These are phyloP conservation scores for Aspergillus coremiiformis DNA, from an alignment of 495 filamentous ascomycete genomes.

Conservation along the genomic window DNA sequence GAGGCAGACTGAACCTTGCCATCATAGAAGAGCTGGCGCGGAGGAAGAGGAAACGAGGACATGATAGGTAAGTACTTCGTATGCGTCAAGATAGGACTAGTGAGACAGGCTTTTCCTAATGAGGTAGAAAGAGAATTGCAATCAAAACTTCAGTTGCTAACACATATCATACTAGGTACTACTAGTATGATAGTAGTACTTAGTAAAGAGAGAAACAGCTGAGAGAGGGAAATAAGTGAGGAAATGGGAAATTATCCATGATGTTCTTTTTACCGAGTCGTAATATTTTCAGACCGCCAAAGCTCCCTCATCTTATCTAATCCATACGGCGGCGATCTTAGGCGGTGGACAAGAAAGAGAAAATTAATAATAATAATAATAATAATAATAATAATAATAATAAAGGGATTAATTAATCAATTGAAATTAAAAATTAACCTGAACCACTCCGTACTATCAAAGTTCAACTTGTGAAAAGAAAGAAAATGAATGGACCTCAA, in stretches of 20 bases:
- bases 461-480: neutral
- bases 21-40: conserved; percentile 60
- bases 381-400: no score
- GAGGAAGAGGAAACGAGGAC: conserved; percentile 32
- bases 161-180: neutral
- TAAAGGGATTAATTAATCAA: no score
- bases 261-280: no score
- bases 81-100: neutral
- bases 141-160: neutral
- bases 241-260: neutral
- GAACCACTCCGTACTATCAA: no score
- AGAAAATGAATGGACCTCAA: no score
- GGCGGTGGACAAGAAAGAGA: neutral
- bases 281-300: neutral
- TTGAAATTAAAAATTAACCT: no score
- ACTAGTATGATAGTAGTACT: neutral
- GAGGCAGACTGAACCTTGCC: conserved; percentile 52
- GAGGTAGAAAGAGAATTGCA: conserved; percentile 4
- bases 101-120: no score
- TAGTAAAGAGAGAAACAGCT: neutral
- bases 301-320: neutral
- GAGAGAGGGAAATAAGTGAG: neutral
- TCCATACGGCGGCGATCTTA: neutral
- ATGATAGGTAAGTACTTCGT: no score
- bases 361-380: no score